Percentiles rank a stretch among this genome's conserved stretches.
Conservation (phyloP, 176 grass and related monocot genomes). For the Dendrocalamus sinicus region DNA sequence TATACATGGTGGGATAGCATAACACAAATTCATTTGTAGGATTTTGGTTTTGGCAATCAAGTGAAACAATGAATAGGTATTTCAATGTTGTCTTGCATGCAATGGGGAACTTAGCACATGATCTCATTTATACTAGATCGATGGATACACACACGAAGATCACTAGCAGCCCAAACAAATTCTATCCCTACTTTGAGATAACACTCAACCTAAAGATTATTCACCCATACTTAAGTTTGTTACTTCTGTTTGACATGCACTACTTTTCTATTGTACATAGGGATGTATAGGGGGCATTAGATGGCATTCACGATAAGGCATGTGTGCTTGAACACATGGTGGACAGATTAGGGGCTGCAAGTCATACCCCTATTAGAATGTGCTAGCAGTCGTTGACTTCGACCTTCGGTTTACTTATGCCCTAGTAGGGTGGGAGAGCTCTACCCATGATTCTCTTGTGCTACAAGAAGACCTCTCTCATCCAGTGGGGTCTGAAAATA, state of each 20-base stretch:
- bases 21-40: slow-evolving; percentile 5
- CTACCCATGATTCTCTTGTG: neutral
- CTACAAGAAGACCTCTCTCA: neutral
- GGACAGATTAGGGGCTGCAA: neutral
- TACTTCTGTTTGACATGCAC: too few species aligned
- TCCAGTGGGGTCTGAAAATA: neutral
- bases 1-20: neutral
- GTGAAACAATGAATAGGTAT: slow-evolving; percentile 12
- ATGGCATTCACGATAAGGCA: neutral
- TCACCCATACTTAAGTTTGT: too few species aligned
- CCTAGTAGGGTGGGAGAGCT: neutral
- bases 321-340: neutral
- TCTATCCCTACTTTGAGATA: slow-evolving; percentile 5
- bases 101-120: neutral
- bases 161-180: neutral
- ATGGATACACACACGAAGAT: neutral
- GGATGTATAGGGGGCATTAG: neutral
- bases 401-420: neutral
- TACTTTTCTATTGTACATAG: neutral
- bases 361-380: too few species aligned
- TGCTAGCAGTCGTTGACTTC: neutral
- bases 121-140: slow-evolving; percentile 18
- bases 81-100: neutral
- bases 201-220: neutral
- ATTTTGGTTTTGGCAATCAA: neutral